Evolutionary conservation across 306 rosid species (phyloP).

Genomic region (Inga leiocalycina): DNA sequence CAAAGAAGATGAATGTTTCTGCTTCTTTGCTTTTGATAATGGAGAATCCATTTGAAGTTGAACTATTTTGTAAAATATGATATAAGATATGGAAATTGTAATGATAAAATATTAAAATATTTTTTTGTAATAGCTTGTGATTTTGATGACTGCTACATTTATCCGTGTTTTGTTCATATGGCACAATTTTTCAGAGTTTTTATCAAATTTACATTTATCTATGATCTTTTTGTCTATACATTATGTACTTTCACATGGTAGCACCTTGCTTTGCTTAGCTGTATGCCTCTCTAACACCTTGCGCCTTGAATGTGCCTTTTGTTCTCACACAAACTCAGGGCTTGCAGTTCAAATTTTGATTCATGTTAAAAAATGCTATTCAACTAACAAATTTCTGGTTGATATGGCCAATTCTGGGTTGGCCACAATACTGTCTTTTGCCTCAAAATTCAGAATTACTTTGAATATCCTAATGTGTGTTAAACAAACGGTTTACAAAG

Average conservation of each 20-base stretch:
- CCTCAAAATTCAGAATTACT: background rate
- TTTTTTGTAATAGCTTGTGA: background rate
- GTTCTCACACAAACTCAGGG: background rate
- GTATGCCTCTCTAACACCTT: background rate
- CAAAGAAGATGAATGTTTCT: background rate
- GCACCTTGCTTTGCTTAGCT: background rate
- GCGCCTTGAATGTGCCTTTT: background rate
- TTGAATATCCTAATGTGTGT: background rate
- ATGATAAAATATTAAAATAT: background rate
- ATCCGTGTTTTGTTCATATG: background rate
- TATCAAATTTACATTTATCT: background rate
- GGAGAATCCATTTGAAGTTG: background rate
- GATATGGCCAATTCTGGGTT: background rate
- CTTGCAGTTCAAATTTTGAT: background rate
- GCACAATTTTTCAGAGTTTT: background rate
- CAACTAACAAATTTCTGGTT: background rate
- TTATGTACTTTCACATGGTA: background rate
- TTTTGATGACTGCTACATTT: background rate
- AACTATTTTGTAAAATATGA: background rate
- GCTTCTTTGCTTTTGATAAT: background rate
- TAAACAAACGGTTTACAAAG: background rate
- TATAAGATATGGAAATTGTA: background rate
- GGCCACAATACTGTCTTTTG: background rate
- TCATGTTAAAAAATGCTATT: background rate
- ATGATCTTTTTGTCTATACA: background rate